Base-by-base conservation (phyloP, 176 grass and related monocot genomes). In the Paspalum notatum region DNA sequence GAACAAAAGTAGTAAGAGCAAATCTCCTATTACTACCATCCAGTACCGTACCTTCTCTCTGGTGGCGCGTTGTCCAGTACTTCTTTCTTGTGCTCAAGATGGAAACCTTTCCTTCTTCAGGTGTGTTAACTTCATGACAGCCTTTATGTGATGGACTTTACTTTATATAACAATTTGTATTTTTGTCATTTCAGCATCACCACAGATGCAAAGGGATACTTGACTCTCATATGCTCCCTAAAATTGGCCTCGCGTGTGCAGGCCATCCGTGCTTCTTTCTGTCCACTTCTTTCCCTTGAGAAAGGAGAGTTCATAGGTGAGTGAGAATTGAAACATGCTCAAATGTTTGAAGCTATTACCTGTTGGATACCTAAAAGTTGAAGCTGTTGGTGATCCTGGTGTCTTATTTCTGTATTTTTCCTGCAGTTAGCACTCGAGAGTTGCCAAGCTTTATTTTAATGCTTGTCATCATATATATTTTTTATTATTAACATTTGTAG, bases 241-340 rank as follows among this genome's bases (percentile, higher is more conserved):
- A 99, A 99, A 88, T 78, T 99, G 88, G 84, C 85, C 9, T 80
- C 93, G 13, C 69, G 86, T 1, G 50, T 88, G 55, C 91, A 93
- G 64, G 90, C 71, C 67, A 90, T 93, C 50, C 68, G 82, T 74
- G 89, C 93, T 71, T 99, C 88, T 86, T 99, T 99, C 82, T 99
- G 96, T 45, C 96, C 93, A 18, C 89, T 99, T 51, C 90, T 99
- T 95, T 99, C 92, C 61, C 96, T 95, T 77, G 96, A 95, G 72
- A 99, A 99, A 93, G 96, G 96, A n/a, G 92, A 99, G 81, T 99
- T 99, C 68, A 86, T 99, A 82, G 96, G 96, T 99, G 78, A 80
- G 78, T 73, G 59, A 24, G 56, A 54, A 72, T 15, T 14, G 43
- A 71, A 71, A 59, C 52, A 40, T 54, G 5, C 13, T 71, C 5